These are phyloP conservation scores for Mycocentrospora acerina DNA, from an alignment of 2,329 filamentous ascomycete species.

Conservation along the genomic window DNA sequence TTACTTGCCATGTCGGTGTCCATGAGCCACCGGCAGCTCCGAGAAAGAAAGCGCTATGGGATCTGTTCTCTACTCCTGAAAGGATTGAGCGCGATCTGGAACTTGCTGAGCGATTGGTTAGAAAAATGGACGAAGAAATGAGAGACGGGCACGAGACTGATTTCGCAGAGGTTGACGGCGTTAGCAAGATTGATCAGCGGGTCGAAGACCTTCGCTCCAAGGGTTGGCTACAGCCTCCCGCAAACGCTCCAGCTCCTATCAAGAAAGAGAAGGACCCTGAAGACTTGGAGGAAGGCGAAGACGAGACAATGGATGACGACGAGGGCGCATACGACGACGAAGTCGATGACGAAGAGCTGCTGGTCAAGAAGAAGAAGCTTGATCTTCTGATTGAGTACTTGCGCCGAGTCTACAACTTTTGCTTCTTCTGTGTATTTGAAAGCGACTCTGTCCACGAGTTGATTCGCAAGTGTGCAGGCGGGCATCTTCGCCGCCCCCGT, in stretches of 20 bases:
- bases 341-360: slow-evolving; percentile 82
- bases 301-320: slow-evolving; percentile 60
- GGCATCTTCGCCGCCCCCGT: slow-evolving; percentile 89
- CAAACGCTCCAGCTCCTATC: slow-evolving; percentile 51
- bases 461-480: slow-evolving; percentile 91
- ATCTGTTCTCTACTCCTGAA: slow-evolving; percentile 91
- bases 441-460: slow-evolving; percentile 96
- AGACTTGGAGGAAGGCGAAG: slow-evolving; percentile 76
- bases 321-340: slow-evolving; percentile 72
- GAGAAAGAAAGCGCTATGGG: slow-evolving; percentile 94
- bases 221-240: slow-evolving; percentile 72
- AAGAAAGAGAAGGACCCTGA: slow-evolving; percentile 66
- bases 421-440: slow-evolving; percentile 99
- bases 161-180: slow-evolving; percentile 58
- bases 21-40: slow-evolving; percentile 85
- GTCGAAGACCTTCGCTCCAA: slow-evolving; percentile 78
- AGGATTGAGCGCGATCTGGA: slow-evolving; percentile 87
- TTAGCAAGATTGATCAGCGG: slow-evolving; percentile 78
- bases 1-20: slow-evolving; percentile 95
- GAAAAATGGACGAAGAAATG: slow-evolving; percentile 82
- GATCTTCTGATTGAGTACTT: slow-evolving; percentile 96
- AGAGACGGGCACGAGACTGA: slow-evolving; percentile 63
- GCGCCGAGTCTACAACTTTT: slow-evolving; percentile 96
- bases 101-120: slow-evolving; percentile 77
- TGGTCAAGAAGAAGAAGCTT: slow-evolving; percentile 94